Evolutionary conservation across 305 asterid genomes (phyloP).

Genomic region (Solanum hybrid): DNA sequence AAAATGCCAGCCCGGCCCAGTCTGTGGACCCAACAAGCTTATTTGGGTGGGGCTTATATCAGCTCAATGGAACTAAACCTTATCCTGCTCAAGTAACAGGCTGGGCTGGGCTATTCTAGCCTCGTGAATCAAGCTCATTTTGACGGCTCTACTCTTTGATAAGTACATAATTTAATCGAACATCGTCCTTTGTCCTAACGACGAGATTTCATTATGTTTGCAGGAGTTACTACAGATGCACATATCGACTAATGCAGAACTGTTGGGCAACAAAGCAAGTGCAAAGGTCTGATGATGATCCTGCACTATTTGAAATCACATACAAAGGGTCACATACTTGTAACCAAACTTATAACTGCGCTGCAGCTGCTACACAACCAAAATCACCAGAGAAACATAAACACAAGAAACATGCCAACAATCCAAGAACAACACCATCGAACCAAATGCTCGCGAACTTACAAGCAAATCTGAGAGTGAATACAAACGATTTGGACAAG

Average conservation of each 20-base stretch:
- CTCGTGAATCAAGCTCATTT: not conserved
- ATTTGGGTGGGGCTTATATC: too few relatives aligned
- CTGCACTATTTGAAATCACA: constrained; percentile 56
- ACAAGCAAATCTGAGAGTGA: constrained; percentile 50
- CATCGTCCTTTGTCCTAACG: constrained; percentile 9
- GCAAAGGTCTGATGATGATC: constrained; percentile 85
- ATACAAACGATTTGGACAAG: constrained; percentile 33
- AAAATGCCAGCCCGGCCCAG: too few relatives aligned
- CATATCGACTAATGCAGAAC: constrained; percentile 44
- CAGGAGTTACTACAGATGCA: constrained; percentile 93
- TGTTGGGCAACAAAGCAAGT: constrained; percentile 96
- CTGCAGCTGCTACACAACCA: not conserved
- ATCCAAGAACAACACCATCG: constrained; percentile 25
- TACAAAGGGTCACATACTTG: constrained; percentile 71
- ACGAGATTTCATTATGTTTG: not conserved
- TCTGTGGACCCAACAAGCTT: too few relatives aligned
- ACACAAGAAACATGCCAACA: constrained; percentile 10
- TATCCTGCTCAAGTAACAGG: too few relatives aligned
- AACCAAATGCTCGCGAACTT: constrained; percentile 36
- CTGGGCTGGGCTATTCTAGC: too few relatives aligned
- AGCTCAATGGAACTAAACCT: too few relatives aligned
- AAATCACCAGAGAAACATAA: constrained; percentile 38
- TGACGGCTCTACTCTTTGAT: not conserved
- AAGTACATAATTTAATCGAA: not conserved
- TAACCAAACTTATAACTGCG: constrained; percentile 23